Evolutionary conservation across 371 early-diverging fungal species (phyloP), one percentile per base, ranked within the genome.

Genomic region (Mucor racemosus): DNA sequence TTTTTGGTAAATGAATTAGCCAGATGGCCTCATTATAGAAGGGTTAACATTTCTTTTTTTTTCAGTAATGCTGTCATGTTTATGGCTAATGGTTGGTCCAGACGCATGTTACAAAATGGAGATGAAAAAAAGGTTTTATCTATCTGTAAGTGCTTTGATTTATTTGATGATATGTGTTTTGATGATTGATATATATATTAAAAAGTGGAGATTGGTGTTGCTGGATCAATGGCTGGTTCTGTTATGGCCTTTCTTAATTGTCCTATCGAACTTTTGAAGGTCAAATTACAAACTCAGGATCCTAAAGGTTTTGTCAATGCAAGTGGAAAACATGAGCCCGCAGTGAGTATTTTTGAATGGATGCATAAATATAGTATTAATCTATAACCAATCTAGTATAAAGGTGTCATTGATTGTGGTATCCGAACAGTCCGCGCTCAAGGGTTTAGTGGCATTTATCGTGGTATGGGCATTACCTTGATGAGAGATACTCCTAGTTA

Each of bases 191-290:
- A 19, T 19, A 26, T 4, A 1, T 53, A 26, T 14, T 14, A 31
- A 33, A 7, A 11, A 55, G 55, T 55, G 10, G 84, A 93, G 62
- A 84, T 90, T 60, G 86, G 86, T 21, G 46, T 85, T 21, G 90
- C 95, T 35, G 95, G 95, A 64, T 85, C 89, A 9, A 77, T 93
- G 69, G 90, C 94, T 21, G 95, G 95, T 61, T 79, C 85, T 26
- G 92, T 90, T 48, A 94, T 92, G 86, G 79, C 94, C 8, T 91
- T 94, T 66, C 79, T 93, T 65, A 92, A 90, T 70, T 91, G 92
- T 59, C 95, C 95, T 6, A 88, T 95, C 31, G 95, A 95, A 66
- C 75, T 93, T 40, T 74, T 95, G 56, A 95, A 95, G 74, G 91
- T 95, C 72, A 90, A 89, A 68, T 76, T 95, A 58, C 95, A 95